Conservation (phyloP, 345 rosid species). For the Ceriops tagal region DNA sequence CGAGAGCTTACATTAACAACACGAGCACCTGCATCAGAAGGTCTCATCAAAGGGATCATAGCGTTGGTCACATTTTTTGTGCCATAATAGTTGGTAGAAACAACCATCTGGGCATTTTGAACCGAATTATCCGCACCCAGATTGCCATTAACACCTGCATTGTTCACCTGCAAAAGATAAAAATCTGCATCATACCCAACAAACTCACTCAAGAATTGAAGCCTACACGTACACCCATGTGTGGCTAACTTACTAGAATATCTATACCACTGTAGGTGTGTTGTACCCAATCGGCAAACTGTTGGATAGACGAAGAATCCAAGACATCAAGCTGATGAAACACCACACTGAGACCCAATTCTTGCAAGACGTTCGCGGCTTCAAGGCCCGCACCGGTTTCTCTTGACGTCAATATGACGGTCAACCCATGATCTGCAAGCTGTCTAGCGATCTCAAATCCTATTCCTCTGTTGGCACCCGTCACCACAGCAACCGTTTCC, state of each 20-base stretch:
- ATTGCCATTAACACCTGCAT: conserved; percentile 91
- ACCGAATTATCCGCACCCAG: conserved; percentile 72
- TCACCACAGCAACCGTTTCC: conserved; percentile 3
- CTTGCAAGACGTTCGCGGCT: conserved; percentile 71
- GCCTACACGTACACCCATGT: not conserved
- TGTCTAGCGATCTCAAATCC: not conserved
- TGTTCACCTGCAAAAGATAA: conserved; percentile 59
- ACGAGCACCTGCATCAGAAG: conserved; percentile 68
- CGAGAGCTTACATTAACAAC: conserved; percentile 86
- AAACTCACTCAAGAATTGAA: not conserved
- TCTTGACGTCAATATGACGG: conserved; percentile 68
- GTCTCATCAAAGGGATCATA: conserved; percentile 81
- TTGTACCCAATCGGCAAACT: conserved; percentile 59
- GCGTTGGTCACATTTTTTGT: conserved; percentile 71
- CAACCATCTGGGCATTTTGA: conserved; percentile 54
- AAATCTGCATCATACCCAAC: conserved; percentile 11
- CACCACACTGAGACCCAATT: conserved; percentile 76
- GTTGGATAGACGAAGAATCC: conserved; percentile 49
- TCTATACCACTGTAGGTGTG: conserved; percentile 64
- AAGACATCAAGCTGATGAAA: conserved; percentile 76
- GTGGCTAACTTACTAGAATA: conserved; percentile 52
- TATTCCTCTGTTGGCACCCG: not conserved
- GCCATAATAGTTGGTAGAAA: conserved; percentile 76
- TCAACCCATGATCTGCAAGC: conserved; percentile 40
- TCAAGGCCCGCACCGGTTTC: conserved; percentile 70